Base-by-base conservation (phyloP, 2,329 filamentous ascomycete genomes). In the Trichophyton equinum region DNA sequence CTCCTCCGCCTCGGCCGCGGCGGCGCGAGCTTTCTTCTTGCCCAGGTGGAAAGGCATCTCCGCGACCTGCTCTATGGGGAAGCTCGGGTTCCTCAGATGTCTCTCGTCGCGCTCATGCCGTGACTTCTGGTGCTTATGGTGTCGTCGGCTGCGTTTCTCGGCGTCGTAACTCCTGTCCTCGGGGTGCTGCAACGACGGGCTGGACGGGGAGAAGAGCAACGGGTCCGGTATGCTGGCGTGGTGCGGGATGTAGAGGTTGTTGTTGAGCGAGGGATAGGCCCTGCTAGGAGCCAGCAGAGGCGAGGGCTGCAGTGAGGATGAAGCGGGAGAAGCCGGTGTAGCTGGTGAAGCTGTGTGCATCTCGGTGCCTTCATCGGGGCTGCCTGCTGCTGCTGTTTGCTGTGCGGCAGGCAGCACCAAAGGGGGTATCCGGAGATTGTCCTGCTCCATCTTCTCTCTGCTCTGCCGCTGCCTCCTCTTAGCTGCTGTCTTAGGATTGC, bases 291-390 rank as follows among this genome's bases (percentile, higher is more conserved):
- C 9, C 9, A 38, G 33, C 9, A 55, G 51, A 36, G 51, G 51
- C 30, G 51, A 55, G 25, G 25, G 51, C 51, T 55, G 46, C 9
- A 15, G 46, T 25, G 46, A 25, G 33, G 36, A 11, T 57, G 36
- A 15, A 18, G 38, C 18, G 36, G 36, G 25, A 5, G 25, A 46
- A 60, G 49, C 33, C 47, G 44, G 27, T 36, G 22, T 40, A 25
- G 59, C 55, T 18, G 46, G n/a, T 38, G 60, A 61, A 58, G 56
- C 56, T 44, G 56, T 30, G 44, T 61, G 51, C 51, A 55, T 55
- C 51, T 55, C 30, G 25, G 13, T 55, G 51, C 20, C 18, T 11
- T 53, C 51, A 55, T 55, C 51, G 30, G 51, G 22, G 27, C 2
- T 13, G 46, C 22, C 20, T 51, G 9, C 44, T 22, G 44, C 44